These are phyloP conservation scores for Chaetoceros muelleri DNA, from an alignment of 108 stramenopile genomes.

Conservation along the genomic window DNA sequence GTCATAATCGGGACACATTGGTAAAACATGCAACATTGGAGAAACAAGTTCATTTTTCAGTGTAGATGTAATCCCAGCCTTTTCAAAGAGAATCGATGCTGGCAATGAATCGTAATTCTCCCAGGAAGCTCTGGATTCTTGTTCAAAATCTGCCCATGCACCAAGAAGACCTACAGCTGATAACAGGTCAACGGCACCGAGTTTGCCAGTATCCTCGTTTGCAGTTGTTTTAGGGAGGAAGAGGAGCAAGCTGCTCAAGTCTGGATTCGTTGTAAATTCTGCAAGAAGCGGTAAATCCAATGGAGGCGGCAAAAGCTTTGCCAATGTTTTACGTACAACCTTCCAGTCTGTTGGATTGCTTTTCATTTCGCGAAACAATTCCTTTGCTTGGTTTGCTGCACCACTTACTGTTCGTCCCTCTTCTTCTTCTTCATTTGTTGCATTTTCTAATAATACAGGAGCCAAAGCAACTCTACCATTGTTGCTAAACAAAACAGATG, in stretches of 20 bases:
- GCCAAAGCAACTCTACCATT: conserved; percentile 66
- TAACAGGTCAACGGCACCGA: conserved; percentile 33
- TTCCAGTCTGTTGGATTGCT: conserved; percentile 4
- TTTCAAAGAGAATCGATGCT: conserved; percentile 50
- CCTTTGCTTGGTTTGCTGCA: too few relatives aligned
- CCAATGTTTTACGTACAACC: conserved; percentile 13
- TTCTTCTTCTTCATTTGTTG: conserved; percentile 5
- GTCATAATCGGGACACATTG: conserved; percentile 76
- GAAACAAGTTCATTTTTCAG: conserved; percentile 60
- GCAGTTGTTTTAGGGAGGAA: too few relatives aligned
- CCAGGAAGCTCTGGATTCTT: conserved; percentile 59
- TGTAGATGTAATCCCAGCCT: conserved; percentile 44
- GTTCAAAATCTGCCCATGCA: conserved; percentile 74
- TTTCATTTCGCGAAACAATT: background rate
- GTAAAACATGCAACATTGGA: conserved; percentile 70
- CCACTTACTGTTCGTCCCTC: too few relatives aligned
- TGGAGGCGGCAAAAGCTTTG: conserved; percentile 50
- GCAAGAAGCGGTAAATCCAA: conserved; percentile 63
- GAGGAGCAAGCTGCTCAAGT: conserved; percentile 7
- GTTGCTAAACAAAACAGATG: conserved; percentile 49
- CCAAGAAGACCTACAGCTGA: conserved; percentile 53
- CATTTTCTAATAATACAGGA: conserved; percentile 43
- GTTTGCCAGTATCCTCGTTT: background rate
- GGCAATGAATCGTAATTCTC: conserved; percentile 52
- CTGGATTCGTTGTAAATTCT: conserved; percentile 31